Percentiles rank a stretch among this genome's conserved stretches.
Conservation (phyloP, 257 asterid genomes). For the Solanum appendiculatum region DNA sequence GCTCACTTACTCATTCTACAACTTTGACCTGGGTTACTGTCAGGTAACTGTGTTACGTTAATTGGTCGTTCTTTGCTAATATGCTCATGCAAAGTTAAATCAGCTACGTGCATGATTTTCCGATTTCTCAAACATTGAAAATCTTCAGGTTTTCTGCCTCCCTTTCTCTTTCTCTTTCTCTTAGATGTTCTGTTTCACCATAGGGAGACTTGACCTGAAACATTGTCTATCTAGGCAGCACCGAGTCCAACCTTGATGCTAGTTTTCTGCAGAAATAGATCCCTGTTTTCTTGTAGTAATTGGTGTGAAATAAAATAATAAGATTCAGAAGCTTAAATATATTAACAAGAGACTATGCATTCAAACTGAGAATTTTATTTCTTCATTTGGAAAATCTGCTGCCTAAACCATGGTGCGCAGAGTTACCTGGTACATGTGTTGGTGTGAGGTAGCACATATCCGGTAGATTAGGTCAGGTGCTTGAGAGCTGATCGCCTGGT, state of each 20-base stretch:
- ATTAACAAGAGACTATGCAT: background rate
- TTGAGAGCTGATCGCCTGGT: background rate
- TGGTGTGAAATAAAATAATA: background rate
- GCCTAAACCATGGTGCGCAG: background rate
- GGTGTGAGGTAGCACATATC: background rate
- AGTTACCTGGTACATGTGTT: background rate
- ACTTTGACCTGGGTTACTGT: slow-evolving; percentile 98
- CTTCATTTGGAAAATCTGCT: background rate
- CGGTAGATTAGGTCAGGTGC: background rate
- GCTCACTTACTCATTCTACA: slow-evolving; percentile 93
- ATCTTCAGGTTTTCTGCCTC: background rate
- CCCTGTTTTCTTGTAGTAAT: background rate
- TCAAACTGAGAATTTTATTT: background rate
- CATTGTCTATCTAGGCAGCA: background rate
- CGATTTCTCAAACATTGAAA: background rate
- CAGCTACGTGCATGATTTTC: background rate
- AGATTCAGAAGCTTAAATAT: background rate
- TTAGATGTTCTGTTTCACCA: background rate
- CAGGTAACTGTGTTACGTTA: slow-evolving; percentile 47
- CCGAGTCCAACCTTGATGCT: background rate
- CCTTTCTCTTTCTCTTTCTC: background rate
- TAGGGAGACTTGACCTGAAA: background rate
- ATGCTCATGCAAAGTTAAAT: background rate
- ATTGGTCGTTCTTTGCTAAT: background rate
- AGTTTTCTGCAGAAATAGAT: background rate